These are phyloP conservation scores for Monilinia aucupariae DNA, from an alignment of 2,329 filamentous ascomycete genomes.

Conservation along the genomic window DNA sequence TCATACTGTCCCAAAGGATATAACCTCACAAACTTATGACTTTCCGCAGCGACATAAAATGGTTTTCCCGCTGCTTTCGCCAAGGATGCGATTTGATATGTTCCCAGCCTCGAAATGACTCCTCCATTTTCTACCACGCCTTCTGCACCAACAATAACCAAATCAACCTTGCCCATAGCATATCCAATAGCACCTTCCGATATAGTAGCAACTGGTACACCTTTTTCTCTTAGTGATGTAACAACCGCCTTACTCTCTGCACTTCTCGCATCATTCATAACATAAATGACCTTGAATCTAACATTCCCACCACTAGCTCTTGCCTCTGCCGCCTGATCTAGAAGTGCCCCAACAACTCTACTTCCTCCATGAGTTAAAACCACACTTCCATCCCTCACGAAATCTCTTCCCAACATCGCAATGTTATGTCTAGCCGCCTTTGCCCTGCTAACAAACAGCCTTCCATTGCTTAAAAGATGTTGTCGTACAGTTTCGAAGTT, in stretches of 20 bases:
- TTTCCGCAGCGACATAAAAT: conserved; percentile 89
- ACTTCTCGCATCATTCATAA: conserved; percentile 51
- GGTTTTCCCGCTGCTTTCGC: conserved; percentile 63
- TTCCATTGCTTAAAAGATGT: conserved; percentile 79
- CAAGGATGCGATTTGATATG: conserved; percentile 77
- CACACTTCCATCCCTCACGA: conserved; percentile 71
- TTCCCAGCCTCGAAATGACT: conserved; percentile 81
- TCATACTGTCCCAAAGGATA: conserved; percentile 80
- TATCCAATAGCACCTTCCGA: conserved; percentile 72
- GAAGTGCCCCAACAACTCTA: conserved; percentile 71
- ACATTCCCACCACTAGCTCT: conserved; percentile 49
- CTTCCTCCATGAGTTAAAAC: conserved; percentile 91
- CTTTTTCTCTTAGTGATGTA: conserved; percentile 61
- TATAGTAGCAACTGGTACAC: conserved; percentile 79
- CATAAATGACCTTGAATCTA: conserved; percentile 79
- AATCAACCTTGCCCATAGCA: conserved; percentile 67
- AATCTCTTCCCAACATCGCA: conserved; percentile 69
- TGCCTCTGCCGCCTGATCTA: conserved; percentile 67
- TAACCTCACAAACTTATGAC: conserved; percentile 90
- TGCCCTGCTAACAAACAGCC: conserved; percentile 79
- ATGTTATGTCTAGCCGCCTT: conserved; percentile 82
- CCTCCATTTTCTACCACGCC: conserved; percentile 92
- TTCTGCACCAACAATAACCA: conserved; percentile 66
- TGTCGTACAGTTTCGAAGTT: conserved; percentile 78
- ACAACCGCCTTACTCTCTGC: conserved; percentile 68